These are phyloP conservation scores for Isabelozyma pseudorhagii DNA, from an alignment of 805 yeast species.

Conservation along the genomic window DNA sequence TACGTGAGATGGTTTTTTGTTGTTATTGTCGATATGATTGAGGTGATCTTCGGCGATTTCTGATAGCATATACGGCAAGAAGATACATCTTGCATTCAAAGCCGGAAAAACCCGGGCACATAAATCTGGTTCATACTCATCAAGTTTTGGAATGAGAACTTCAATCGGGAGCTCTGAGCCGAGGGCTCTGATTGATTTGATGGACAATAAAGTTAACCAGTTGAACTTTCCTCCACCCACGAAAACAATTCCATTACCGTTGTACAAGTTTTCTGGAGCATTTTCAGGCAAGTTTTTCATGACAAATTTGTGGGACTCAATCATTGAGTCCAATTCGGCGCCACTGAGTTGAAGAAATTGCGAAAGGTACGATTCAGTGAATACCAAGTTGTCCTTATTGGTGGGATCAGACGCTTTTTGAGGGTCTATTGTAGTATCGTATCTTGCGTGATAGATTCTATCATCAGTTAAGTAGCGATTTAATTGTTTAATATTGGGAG, in stretches of 20 bases:
- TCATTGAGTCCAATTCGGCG: slow-evolving; percentile 43
- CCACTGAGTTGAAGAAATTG: slow-evolving; percentile 45
- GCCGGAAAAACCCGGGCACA: slow-evolving; percentile 38
- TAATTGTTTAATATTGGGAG: slow-evolving; percentile 44
- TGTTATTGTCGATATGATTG: slow-evolving; percentile 5
- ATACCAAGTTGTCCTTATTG: slow-evolving; percentile 22
- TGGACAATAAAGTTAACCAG: slow-evolving; percentile 65
- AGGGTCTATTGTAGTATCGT: slow-evolving; percentile 28
- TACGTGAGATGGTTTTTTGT: slow-evolving; percentile 13
- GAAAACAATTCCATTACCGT: slow-evolving; percentile 57
- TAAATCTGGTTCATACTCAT: slow-evolving; percentile 68
- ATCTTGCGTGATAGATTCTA: slow-evolving; percentile 55
- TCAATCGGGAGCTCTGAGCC: slow-evolving; percentile 78
- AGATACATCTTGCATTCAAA: slow-evolving; percentile 37
- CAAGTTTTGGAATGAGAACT: slow-evolving; percentile 68
- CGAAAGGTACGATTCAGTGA: slow-evolving; percentile 53
- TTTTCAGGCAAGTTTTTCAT: slow-evolving; percentile 42
- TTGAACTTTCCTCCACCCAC: slow-evolving; percentile 82
- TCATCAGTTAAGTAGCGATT: slow-evolving; percentile 42
- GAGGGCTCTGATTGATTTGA: slow-evolving; percentile 59
- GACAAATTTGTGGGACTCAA: slow-evolving; percentile 44
- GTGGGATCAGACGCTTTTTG: slow-evolving; percentile 20
- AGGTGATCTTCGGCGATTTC: slow-evolving; percentile 1
- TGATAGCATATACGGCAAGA: slow-evolving; percentile 28
- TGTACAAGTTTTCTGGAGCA: slow-evolving; percentile 33